Conservation (phyloP, 2,329 filamentous ascomycete genomes). For the Penicillium vulpinum region DNA sequence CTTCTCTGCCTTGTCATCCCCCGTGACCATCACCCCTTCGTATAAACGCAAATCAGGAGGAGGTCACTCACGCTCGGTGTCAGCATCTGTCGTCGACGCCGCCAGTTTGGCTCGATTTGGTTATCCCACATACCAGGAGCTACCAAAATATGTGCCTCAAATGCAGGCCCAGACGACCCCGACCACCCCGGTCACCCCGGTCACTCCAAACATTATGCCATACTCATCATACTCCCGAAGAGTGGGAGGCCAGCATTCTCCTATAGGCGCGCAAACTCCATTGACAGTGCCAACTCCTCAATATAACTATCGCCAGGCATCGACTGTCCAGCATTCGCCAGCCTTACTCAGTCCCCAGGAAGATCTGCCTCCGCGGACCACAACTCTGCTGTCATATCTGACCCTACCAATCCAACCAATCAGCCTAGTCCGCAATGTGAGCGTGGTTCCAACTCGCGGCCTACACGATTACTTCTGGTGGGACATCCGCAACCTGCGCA, state of each 20-base stretch:
- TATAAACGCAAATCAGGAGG: conserved; percentile 42
- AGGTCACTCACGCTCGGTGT: conserved; percentile 59
- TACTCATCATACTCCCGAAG: conserved; percentile 38
- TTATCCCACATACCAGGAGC: conserved; percentile 80
- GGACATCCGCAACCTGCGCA: conserved; percentile 84
- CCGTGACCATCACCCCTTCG: conserved; percentile 56
- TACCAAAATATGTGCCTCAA: conserved; percentile 59
- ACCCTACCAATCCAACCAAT: conserved; percentile 78
- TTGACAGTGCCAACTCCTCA: conserved; percentile 32
- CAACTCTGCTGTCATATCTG: conserved; percentile 75
- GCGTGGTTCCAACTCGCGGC: conserved; percentile 65
- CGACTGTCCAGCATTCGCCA: conserved; percentile 29
- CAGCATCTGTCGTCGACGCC: conserved; percentile 68
- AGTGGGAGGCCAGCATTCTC: conserved; percentile 34
- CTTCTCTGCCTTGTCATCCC: conserved; percentile 61
- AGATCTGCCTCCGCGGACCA: conserved; percentile 46
- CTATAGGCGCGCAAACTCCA: conserved; percentile 38
- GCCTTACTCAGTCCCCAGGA: conserved; percentile 25
- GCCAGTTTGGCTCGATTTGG: conserved; percentile 67
- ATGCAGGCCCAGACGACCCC: conserved; percentile 45
- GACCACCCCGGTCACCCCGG: conserved; percentile 42
- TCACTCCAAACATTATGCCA: conserved; percentile 40
- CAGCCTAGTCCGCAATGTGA: conserved; percentile 75
- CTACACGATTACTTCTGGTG: conserved; percentile 87
- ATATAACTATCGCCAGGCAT: conserved; percentile 27